These are phyloP conservation scores for Jatropha curcas DNA, from an alignment of 345 rosid species.

Conservation along the genomic window DNA sequence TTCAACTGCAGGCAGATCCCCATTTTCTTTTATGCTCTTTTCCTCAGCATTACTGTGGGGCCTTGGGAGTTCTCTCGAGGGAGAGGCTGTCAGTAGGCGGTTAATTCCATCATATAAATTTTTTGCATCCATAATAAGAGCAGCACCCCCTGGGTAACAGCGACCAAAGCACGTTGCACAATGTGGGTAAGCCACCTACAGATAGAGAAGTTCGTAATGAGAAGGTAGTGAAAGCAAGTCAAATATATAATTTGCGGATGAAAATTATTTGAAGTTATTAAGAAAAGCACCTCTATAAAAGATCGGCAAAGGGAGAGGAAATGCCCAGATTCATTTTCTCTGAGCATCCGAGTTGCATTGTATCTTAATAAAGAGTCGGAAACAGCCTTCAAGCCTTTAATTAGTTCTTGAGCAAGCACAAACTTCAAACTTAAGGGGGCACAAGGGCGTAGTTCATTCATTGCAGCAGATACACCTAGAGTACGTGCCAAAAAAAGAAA, in stretches of 20 bases:
- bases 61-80: slow-evolving; percentile 55
- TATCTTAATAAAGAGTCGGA: slow-evolving; percentile 80
- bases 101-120: slow-evolving; percentile 57
- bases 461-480: slow-evolving; percentile 88
- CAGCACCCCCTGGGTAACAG: slow-evolving; percentile 85
- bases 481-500: background rate
- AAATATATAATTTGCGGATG: slow-evolving; percentile 3
- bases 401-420: slow-evolving; percentile 72
- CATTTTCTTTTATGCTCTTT: slow-evolving; percentile 44
- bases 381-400: slow-evolving; percentile 80
- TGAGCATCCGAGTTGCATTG: slow-evolving; percentile 85
- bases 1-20: slow-evolving; percentile 34
- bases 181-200: slow-evolving; percentile 81
- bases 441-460: slow-evolving; percentile 90
- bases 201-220: slow-evolving; percentile 15
- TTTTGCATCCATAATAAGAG: slow-evolving; percentile 74
- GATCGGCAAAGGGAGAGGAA: slow-evolving; percentile 89
- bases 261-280: background rate
- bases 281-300: slow-evolving; percentile 66
- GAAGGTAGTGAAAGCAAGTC: slow-evolving; percentile 9
- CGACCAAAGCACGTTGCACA: slow-evolving; percentile 88
- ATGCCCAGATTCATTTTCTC: slow-evolving; percentile 77
- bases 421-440: slow-evolving; percentile 82
- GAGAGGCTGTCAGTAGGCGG: slow-evolving; percentile 53
- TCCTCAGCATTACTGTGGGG: slow-evolving; percentile 38